Evolutionary conservation across 129 eudicot genomes (phyloP).

Genomic region (Centaurea solstitialis): DNA sequence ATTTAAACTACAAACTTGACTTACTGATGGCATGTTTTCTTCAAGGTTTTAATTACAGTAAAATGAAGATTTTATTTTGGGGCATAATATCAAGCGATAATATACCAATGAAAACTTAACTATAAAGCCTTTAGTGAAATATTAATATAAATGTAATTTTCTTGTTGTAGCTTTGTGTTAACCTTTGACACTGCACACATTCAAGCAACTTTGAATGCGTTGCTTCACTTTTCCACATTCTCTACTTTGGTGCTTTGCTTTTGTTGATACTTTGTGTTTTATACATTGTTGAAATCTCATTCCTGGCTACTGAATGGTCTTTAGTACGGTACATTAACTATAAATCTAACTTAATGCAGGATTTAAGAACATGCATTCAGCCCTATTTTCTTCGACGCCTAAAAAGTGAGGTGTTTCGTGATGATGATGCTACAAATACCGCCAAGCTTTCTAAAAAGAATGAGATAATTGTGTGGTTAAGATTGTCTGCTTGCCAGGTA

Average conservation of each 20-base stretch:
- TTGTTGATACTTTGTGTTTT: neutral
- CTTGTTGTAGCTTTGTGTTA: neutral
- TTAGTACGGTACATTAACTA: neutral
- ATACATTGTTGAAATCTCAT: neutral
- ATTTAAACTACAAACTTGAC: neutral
- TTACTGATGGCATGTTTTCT: neutral
- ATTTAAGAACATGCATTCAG: conserved; percentile 82
- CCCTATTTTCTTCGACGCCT: conserved; percentile 93
- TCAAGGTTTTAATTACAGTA: neutral
- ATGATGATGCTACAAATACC: conserved; percentile 40
- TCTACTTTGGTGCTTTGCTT: neutral
- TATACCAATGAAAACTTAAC: no score
- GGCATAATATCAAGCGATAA: neutral
- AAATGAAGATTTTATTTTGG: neutral
- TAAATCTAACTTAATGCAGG: conserved; percentile 42
- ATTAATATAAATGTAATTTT: no score
- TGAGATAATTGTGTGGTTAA: conserved; percentile 90
- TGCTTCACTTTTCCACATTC: neutral
- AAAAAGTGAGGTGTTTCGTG: conserved; percentile 83
- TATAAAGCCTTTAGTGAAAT: neutral
- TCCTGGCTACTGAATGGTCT: neutral
- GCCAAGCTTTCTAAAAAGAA: conserved; percentile 84
- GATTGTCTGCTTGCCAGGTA: conserved; percentile 80
- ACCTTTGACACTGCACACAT: neutral
- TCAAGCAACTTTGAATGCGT: neutral